A percentile compares a stretch with the other conserved stretches of the same genome.
Conservation (phyloP, 1,139 yeast genomes). For the Yamadazyma dendronema region DNA sequence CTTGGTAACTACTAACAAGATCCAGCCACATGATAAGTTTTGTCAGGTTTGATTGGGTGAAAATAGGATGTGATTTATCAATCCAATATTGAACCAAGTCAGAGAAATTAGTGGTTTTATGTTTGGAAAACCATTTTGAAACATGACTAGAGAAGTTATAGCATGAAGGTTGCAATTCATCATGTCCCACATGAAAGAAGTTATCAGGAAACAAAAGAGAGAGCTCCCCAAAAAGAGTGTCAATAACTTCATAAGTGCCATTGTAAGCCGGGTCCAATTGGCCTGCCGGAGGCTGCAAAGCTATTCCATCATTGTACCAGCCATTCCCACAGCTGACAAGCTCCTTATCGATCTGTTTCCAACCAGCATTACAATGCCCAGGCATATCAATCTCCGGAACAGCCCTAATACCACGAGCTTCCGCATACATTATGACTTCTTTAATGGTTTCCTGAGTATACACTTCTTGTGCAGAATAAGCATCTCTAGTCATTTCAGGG, state of each 20-base stretch:
- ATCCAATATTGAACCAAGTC: constrained; percentile 42
- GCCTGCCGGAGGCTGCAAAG: constrained; percentile 49
- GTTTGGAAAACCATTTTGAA: constrained; percentile 7
- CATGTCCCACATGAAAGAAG: constrained; percentile 47
- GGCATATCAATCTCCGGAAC: constrained; percentile 51
- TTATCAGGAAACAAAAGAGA: constrained; percentile 34
- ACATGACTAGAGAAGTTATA: constrained; percentile 28
- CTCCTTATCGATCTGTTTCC: constrained; percentile 34
- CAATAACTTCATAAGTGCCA: constrained; percentile 34
- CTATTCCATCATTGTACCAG: constrained; percentile 32
- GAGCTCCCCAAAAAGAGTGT: constrained; percentile 37
- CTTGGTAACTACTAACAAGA: constrained; percentile 26
- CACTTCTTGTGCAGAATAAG: constrained; percentile 36
- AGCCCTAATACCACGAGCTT: constrained; percentile 40
- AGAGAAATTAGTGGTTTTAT: constrained; percentile 16
- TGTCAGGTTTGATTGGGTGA: constrained; percentile 20
- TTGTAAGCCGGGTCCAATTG: constrained; percentile 41
- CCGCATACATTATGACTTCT: constrained; percentile 35
- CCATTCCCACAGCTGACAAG: constrained; percentile 35
- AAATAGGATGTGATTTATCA: constrained; percentile 37
- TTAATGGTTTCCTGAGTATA: constrained; percentile 34
- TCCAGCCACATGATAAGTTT: constrained; percentile 51
- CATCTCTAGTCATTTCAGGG: constrained; percentile 45
- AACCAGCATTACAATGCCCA: constrained; percentile 49
- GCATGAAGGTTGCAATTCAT: constrained; percentile 40